Evolutionary conservation across 2,329 filamentous ascomycete species (phyloP), one percentile per base, ranked within the genome.

Genomic region (Monosporascus sp.): DNA sequence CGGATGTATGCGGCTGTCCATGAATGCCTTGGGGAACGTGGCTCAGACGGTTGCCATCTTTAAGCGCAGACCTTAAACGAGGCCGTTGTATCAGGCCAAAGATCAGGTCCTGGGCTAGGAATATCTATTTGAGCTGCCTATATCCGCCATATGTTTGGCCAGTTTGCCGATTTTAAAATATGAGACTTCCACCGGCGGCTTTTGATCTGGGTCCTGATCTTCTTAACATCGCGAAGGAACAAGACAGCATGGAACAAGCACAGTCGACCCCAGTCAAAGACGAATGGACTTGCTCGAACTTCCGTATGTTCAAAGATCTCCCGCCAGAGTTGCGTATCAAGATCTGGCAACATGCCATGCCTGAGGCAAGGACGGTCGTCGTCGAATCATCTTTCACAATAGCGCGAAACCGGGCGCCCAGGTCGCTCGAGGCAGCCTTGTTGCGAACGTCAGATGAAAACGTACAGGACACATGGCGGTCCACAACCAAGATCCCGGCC

Each of bases 271-370:
- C 57, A 24, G 50, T 50, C 8, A 57, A 52, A 24, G 20, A 50
- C 38, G 55, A 56, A 45, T 48, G 37, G 37, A 50, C 57, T 31
- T 8, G 9, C 14, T 51, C 52, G 18, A 60, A 53, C 47, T 69
- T 69, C 50, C 53, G 55, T 48, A 59, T 58, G 41, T 69, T 69
- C 59, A 55, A 57, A 41, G 46, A 65, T 8, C 66, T 69, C 8
- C 67, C 67, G 2, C 64, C 67, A 27, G 67, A 69, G 49, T 37
- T 69, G 46, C 65, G 66, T 17, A 65, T 69, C 50, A 68, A 63
- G 47, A 64, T 69, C 39, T 69, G 65, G 65, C 62, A 68, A 52
- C 48, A 65, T 50, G 62, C 65, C 35, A 62, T 69, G 57, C 65
- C 66, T 5, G 63, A 57, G 5, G 46, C 64, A 11, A 63, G 67